These are phyloP conservation scores for Rhodotorula mucilaginosa DNA, from an alignment of 1,284 basidiomycete species.

Conservation along the genomic window DNA sequence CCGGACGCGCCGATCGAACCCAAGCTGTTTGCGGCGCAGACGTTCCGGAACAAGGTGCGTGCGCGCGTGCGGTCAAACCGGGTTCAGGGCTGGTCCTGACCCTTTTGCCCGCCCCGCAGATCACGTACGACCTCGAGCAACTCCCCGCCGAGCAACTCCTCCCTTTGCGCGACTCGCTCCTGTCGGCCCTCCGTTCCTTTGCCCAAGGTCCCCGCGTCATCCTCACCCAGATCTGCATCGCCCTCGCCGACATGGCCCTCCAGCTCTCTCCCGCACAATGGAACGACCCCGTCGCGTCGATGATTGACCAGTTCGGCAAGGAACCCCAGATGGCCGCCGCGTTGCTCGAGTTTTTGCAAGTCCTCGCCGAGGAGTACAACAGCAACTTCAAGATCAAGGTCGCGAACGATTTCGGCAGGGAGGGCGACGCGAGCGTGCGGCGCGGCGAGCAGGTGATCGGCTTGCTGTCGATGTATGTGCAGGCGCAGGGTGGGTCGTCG, in stretches of 20 bases:
- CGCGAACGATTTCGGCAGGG: constrained; percentile 54
- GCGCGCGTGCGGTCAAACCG: not conserved
- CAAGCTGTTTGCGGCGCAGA: constrained; percentile 93
- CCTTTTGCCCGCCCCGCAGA: constrained; percentile 56
- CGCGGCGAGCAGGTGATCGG: constrained; percentile 74
- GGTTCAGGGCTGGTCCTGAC: not conserved
- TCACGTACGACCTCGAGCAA: constrained; percentile 92
- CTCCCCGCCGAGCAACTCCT: constrained; percentile 59
- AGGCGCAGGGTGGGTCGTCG: constrained; percentile 68
- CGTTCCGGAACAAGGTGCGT: constrained; percentile 86
- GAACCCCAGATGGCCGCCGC: constrained; percentile 78
- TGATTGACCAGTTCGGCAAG: constrained; percentile 83
- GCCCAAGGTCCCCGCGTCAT: constrained; percentile 78
- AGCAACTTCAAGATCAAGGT: constrained; percentile 85
- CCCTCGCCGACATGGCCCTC: constrained; percentile 83
- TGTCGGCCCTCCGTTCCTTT: constrained; percentile 66
- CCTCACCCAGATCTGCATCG: constrained; percentile 83
- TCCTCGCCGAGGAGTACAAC: constrained; percentile 86
- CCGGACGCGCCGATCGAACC: constrained; percentile 75
- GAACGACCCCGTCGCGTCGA: constrained; percentile 72
- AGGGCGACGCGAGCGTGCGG: constrained; percentile 58
- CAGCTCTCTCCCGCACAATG: constrained; percentile 75
- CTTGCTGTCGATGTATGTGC: constrained; percentile 82
- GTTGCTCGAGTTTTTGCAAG: constrained; percentile 83
- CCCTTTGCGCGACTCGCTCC: constrained; percentile 81